These are phyloP conservation scores for Botryotinia narcissicola DNA, from an alignment of 2,329 filamentous ascomycete genomes.

Conservation along the genomic window DNA sequence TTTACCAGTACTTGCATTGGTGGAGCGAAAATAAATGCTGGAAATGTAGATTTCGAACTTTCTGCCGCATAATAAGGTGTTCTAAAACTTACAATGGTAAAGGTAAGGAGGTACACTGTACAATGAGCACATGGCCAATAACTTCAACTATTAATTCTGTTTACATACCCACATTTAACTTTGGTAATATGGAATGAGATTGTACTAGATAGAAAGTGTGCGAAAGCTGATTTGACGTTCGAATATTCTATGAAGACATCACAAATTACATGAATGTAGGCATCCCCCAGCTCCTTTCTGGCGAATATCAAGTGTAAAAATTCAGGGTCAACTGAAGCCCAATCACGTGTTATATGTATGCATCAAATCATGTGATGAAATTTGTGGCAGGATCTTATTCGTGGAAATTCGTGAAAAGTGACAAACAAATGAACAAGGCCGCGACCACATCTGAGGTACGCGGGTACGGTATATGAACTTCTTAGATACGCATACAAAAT, in stretches of 20 bases:
- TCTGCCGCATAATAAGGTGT: background rate
- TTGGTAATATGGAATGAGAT: background rate
- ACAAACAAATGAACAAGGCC: background rate
- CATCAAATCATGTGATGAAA: background rate
- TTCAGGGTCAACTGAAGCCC: background rate
- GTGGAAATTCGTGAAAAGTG: background rate
- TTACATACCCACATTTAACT: background rate
- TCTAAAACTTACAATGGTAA: background rate
- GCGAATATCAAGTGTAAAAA: too few species aligned
- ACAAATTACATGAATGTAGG: background rate
- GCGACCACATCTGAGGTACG: background rate
- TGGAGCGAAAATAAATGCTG: conserved; percentile 27
- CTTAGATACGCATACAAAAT: background rate
- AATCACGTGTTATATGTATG: background rate
- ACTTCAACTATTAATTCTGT: background rate
- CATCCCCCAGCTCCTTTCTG: too few species aligned
- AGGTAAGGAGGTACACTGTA: background rate
- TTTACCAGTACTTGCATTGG: conserved; percentile 33
- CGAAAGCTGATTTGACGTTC: background rate
- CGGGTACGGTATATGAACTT: background rate
- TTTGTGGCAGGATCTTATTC: conserved; percentile 1
- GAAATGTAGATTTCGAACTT: conserved; percentile 28
- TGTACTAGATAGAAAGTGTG: background rate
- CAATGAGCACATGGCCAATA: background rate
- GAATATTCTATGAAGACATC: background rate